Conservation (phyloP, 371 early-diverging fungal genomes). For the Choanephora cucurbitarum region DNA sequence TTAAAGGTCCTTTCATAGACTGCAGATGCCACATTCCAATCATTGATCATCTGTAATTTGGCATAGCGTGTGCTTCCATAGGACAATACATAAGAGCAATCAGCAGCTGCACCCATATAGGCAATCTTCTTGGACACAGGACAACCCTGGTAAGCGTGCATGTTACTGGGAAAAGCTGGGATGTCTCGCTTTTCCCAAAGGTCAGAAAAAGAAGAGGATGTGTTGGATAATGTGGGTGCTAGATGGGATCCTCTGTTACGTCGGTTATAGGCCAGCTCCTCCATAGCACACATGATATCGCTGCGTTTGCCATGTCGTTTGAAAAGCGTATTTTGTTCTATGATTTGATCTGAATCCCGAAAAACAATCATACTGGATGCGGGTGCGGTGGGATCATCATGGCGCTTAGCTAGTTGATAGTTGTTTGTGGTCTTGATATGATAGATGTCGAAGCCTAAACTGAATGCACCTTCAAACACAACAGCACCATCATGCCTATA, state of each 20-base stretch:
- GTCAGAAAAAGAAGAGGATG: slow-evolving; percentile 2
- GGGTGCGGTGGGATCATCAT: slow-evolving; percentile 54
- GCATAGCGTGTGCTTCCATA: slow-evolving; percentile 66
- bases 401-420: slow-evolving; percentile 57
- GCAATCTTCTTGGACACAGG: slow-evolving; percentile 29
- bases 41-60: slow-evolving; percentile 70
- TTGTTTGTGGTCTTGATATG: slow-evolving; percentile 62
- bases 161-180: not conserved
- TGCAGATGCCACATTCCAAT: slow-evolving; percentile 80
- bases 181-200: slow-evolving; percentile 22
- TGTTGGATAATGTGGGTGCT: slow-evolving; percentile 3
- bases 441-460: slow-evolving; percentile 56
- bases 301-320: not conserved
- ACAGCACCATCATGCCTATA: not conserved
- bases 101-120: slow-evolving; percentile 66
- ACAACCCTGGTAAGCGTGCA: slow-evolving; percentile 17
- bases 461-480: slow-evolving; percentile 69
- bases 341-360: slow-evolving; percentile 63
- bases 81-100: slow-evolving; percentile 70
- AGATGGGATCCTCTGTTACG: slow-evolving; percentile 20
- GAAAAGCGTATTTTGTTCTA: slow-evolving; percentile 1
- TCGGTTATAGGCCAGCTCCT: slow-evolving; percentile 26
- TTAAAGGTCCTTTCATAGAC: slow-evolving; percentile 91
- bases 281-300: slow-evolving; percentile 26
- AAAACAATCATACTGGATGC: slow-evolving; percentile 59